Base-by-base conservation (phyloP, 805 yeast species). In the Candida alai region DNA sequence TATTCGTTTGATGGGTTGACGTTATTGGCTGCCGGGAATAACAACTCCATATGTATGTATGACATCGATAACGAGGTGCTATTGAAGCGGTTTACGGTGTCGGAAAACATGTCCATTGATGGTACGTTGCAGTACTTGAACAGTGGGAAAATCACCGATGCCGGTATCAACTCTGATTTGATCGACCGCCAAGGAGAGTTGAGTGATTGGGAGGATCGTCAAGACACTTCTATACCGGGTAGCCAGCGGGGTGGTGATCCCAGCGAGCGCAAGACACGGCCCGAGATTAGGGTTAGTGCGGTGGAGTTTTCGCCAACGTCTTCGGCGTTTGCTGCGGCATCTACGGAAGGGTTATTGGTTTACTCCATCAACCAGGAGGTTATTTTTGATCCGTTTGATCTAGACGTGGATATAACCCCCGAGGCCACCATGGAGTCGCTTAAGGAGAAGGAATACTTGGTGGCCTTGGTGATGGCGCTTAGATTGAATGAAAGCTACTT, bases 321-420 rank as follows among this genome's bases (percentile, higher is more conserved):
- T 2, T 70, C 82, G 14, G 78, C 94, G 21, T 93, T 93, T 68
- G 93, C 95, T 1, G 95, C 95, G 26, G 93, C 96, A 0, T 80
- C 96, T 1, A 93, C 98, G 0, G 97, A 90, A 56, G 98, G 98
- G 6, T 64, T 93, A 29, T 65, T 88, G 37, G 67, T 93, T 1
- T 93, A 75, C 55, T 81, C 95, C 1, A 74, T 88, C 24, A 94
- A 90, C 56, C 80, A 79, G 32, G 64, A 75, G 8, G 60, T 81
- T 32, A 63, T 80, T 19, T 93, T 93, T 54, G 98, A 93, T 65
- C 98, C 98, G 21, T 86, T 86, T 54, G 97, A 93, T 56, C 70
- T 93, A 52, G 97, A 90, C 54, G 68, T 88, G 30, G 97, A 93
- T 48, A 78, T 90, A 19, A 93, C 98, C 0, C 94, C 96, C 1